Percentiles rank a stretch among this genome's conserved stretches.
These are phyloP conservation scores for Pythium biforme DNA, from an alignment of 352 stramenopile genomes.

Conservation along the genomic window DNA sequence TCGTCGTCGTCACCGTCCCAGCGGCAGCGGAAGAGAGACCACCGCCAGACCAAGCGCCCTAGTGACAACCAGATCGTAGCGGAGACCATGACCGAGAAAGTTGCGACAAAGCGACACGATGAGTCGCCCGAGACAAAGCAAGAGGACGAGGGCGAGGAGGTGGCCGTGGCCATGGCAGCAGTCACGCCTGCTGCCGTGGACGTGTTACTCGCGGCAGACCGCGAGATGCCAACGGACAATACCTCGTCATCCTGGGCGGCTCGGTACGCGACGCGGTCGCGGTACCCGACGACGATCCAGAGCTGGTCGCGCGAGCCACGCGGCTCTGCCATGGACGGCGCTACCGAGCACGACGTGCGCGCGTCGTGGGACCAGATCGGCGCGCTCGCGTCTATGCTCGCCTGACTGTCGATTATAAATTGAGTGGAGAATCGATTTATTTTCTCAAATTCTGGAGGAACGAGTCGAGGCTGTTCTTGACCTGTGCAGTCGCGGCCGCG, in stretches of 20 bases:
- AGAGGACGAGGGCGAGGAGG: neutral
- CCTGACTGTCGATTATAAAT: constrained; percentile 13
- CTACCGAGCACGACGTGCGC: constrained; percentile 10
- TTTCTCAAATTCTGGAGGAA: constrained; percentile 54
- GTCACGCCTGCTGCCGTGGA: no score
- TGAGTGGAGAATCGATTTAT: neutral
- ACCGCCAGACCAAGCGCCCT: no score
- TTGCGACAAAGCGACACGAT: no score
- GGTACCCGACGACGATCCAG: constrained; percentile 48
- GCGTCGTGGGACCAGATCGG: constrained; percentile 28
- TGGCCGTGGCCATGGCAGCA: no score
- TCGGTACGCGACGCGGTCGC: constrained; percentile 3
- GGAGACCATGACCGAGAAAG: no score
- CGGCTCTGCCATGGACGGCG: neutral
- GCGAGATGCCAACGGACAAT: neutral
- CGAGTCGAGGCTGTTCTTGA: constrained; percentile 67
- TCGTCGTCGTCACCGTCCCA: no score
- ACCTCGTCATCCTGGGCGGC: neutral
- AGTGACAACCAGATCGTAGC: no score
- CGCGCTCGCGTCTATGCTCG: constrained; percentile 21
- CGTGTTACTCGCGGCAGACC: neutral
- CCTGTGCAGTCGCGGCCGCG: constrained; percentile 31
- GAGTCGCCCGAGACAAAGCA: neutral
- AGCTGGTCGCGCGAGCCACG: constrained; percentile 29
- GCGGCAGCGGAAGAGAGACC: neutral